Evolutionary conservation across 2,329 filamentous ascomycete species (phyloP).

Genomic region (Arthroderma sp.): DNA sequence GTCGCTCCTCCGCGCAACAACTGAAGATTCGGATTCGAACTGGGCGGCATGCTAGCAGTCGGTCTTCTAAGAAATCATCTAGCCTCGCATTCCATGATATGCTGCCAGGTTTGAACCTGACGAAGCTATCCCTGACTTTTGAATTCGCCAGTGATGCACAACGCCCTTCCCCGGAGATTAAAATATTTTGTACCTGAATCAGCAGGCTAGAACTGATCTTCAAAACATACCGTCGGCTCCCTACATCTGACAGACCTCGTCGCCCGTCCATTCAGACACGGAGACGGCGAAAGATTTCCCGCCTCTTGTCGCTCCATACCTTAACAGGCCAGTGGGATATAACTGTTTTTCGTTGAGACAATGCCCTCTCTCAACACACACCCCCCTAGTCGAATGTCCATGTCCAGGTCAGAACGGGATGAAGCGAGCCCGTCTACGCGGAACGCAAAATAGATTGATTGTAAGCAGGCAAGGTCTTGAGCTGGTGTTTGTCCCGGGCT

Average conservation of each 20-base stretch:
- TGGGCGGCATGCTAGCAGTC: not conserved
- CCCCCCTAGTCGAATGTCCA: not conserved
- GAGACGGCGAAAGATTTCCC: not conserved
- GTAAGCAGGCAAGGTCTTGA: not conserved
- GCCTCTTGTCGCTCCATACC: not conserved
- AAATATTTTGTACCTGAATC: constrained; percentile 3
- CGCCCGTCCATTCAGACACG: not conserved
- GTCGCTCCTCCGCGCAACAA: not conserved
- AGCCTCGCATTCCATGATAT: not conserved
- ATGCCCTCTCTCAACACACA: not conserved
- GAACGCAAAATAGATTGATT: not conserved
- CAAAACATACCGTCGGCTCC: not conserved
- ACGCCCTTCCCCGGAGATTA: constrained; percentile 4
- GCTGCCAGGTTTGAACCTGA: not conserved
- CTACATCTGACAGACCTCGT: not conserved
- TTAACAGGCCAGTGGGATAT: not conserved
- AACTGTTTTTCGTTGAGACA: not conserved
- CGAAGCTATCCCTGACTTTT: not conserved
- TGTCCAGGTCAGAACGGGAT: not conserved
- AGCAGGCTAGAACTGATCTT: not conserved
- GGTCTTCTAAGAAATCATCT: not conserved
- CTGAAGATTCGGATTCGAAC: not conserved
- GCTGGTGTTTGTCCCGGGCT: not conserved
- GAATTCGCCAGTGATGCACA: not conserved
- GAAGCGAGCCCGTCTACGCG: constrained; percentile 1